Base-by-base conservation (phyloP, 345 rosid genomes). In the Passiflora organensis region DNA sequence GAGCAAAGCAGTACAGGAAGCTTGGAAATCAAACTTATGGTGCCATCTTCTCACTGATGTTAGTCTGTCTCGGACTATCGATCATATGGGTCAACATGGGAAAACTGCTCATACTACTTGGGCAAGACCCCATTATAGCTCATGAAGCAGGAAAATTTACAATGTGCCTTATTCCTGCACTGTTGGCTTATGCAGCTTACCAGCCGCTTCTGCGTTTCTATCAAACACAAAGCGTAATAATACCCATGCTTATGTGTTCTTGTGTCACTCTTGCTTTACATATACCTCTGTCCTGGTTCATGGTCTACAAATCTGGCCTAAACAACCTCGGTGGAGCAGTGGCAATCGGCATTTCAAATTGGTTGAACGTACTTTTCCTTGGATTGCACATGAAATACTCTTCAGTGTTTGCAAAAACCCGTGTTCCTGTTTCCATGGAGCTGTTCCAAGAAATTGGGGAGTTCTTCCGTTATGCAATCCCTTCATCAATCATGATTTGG, bases 401-500 rank as follows among this genome's bases (percentile, higher is more conserved):
- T 34, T 5, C 51, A 12, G 36, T 23, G 12, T 70, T 69, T 55
- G 63, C 59, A 19, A 70, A 55, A 50, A 59, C 74, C 43, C 48
- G 66, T 0, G 65, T 39, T 25, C 32, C 62, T 3, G 17, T 70
- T 36, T 54, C 69, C 6, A 48, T 43, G 42, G 62, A 64, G 39
- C 18, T 55, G 25, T 49, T 64, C 49, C 55, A 28, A 2, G 67
- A 64, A 56, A 53, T 70, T 17, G 60, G 60, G 17, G 62, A 58
- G 44, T 70, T 70, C 69, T 48, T 59, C 36, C 47, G 58, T 6
- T 48, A 58, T 22, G 55, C 63, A 1, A 12, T 70, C 17, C 74
- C 74, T 37, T 64, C 74, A 24, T 54, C 58, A 6, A 18, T 54
- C 8, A 70, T 70, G 74, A 37, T 60, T 17, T 70, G 66, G 70